Base-by-base conservation (phyloP, 2,329 filamentous ascomycete species). In the Furcasterigmium furcatum region DNA sequence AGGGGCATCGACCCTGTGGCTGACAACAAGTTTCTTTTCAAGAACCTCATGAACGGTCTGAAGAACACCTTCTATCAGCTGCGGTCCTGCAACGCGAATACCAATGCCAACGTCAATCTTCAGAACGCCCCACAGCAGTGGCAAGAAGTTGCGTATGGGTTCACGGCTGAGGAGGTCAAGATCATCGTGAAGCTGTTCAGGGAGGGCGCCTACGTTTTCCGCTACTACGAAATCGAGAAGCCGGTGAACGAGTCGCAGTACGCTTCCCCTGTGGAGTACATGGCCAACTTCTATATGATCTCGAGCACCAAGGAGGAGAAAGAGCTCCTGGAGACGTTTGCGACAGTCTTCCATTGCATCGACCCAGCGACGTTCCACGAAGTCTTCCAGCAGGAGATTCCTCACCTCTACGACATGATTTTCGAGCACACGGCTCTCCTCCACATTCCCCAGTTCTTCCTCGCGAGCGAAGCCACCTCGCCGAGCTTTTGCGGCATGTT, bases 401-500 rank as follows among this genome's bases (percentile, higher is more conserved):
- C 92, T 30, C 89, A 90, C 65, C 81, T 99, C 30, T 97, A 99
- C 64, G 87, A 96, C 52, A 92, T 97, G 79, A 96, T 96, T 69
- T 96, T 97, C 62, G 90, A 97, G 62, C 94, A 99, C 65, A 91
- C 91, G 2, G 88, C 90, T 21, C 76, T 99, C 32, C 77, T 99
- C 43, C 94, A 99, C 64, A 88, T 99, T 46, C 92, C 94, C 7
- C 94, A 99, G 61, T 99, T 97, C 66, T 94, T 99, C 68, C 80
- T 99, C 43, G 94, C 95, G n/a, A 96, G 91, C 58, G 94, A 99
- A 70, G 92, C 92, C 5, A 99, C 95, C 0, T 96, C 91, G 21
- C 91, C 94, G 1, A 95, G 91, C 53, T 99, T 99, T 66, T 96
- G 91, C 50, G 94, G 95, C 32, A 97, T 99, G 94, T 82, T 99